Conservation (phyloP, 1,139 yeast genomes). For the Blastobotrys raffinosifermentans region DNA sequence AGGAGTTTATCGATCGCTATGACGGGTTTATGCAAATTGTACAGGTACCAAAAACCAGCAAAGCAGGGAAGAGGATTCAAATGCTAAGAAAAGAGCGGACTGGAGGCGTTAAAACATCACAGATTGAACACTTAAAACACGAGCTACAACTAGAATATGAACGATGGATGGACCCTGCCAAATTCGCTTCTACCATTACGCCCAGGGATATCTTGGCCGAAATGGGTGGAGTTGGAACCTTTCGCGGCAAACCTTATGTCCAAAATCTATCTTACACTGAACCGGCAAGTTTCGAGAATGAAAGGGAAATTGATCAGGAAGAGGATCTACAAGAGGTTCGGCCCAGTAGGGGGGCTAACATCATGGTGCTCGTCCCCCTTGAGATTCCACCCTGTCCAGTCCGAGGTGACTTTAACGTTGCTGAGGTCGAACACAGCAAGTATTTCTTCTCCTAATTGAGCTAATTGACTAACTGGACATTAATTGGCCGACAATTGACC, state of each 20-base stretch:
- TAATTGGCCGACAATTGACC: too few relatives aligned
- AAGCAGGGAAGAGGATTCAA: slow-evolving; percentile 28
- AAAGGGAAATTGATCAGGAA: too few relatives aligned
- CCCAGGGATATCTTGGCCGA: too few relatives aligned
- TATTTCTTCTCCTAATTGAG: slow-evolving; percentile 57
- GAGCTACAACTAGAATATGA: slow-evolving; percentile 14
- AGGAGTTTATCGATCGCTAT: slow-evolving; percentile 76
- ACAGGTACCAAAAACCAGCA: slow-evolving; percentile 44
- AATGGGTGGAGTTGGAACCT: too few relatives aligned
- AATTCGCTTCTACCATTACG: too few relatives aligned
- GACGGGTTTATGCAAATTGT: slow-evolving; percentile 49
- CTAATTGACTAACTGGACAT: too few relatives aligned
- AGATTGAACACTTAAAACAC: slow-evolving; percentile 6
- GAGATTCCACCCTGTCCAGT: slow-evolving; percentile 63
- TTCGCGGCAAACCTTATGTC: too few relatives aligned
- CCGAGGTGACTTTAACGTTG: slow-evolving; percentile 72
- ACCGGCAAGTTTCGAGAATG: too few relatives aligned
- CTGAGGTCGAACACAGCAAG: slow-evolving; percentile 56
- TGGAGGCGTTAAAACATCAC: too few relatives aligned
- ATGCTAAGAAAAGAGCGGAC: slow-evolving; percentile 56
- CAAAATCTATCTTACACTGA: too few relatives aligned
- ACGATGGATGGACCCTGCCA: slow-evolving; percentile 8
- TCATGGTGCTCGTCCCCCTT: slow-evolving; percentile 60
- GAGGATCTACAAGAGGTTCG: too few relatives aligned
- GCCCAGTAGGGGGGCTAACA: too few relatives aligned